Conservation (phyloP, 148 eudicot species). For the Nepenthes mirabilis region DNA sequence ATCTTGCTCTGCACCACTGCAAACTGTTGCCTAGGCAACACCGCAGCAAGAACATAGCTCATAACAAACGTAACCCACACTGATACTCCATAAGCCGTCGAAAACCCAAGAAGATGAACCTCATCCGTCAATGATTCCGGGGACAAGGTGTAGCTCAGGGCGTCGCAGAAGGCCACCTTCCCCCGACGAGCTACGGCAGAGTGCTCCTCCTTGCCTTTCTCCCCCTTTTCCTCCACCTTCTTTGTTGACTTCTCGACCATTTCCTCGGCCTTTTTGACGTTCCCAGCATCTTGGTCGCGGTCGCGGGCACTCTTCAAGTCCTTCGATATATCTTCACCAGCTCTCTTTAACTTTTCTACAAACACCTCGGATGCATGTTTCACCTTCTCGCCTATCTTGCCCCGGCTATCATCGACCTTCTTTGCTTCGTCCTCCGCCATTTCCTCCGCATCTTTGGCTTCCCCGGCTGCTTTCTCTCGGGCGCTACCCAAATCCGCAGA, state of each 20-base stretch:
- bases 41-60: conserved; percentile 53
- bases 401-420: conserved; percentile 5
- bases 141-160: conserved; percentile 12
- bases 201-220: conserved; percentile 21
- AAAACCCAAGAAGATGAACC: conserved; percentile 44
- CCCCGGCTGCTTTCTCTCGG: conserved; percentile 3
- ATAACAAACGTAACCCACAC: conserved; percentile 80
- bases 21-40: conserved; percentile 59
- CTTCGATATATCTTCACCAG: too few species aligned
- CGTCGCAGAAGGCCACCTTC: conserved; percentile 17
- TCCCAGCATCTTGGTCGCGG: conserved; percentile 1
- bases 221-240: conserved; percentile 7
- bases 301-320: too few species aligned
- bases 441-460: conserved; percentile 6
- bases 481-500: neutral
- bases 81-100: conserved; percentile 56
- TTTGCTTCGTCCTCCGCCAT: conserved; percentile 9
- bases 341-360: conserved; percentile 5
- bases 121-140: conserved; percentile 11
- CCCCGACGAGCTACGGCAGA: conserved; percentile 19
- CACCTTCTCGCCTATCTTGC: conserved; percentile 8
- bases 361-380: conserved; percentile 9
- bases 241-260: neutral
- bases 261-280: conserved; percentile 2
- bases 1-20: conserved; percentile 77